Evolutionary conservation across 306 rosid genomes (phyloP), one percentile per base, ranked within the genome.

Genomic region (Vicia sativa): DNA sequence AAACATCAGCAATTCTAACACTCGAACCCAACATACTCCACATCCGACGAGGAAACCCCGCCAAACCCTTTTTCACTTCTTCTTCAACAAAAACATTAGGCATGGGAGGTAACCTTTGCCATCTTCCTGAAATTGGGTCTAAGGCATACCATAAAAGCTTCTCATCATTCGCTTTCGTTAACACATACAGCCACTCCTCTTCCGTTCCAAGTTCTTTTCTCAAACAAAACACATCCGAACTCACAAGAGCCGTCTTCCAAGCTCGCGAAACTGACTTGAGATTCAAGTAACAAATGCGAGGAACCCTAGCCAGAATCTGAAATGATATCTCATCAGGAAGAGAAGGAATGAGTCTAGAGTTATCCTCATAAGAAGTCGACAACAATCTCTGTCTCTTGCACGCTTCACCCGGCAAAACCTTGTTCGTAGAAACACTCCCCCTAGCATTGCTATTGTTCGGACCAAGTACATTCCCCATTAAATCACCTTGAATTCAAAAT

Each of bases 151-250:
- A 77, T 11, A 81, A 55, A 63, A 81, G 82, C 64, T 57, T 81
- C 14, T 77, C 79, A 42, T 73, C 65, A 7, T 77, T 66, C 49
- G 42, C 68, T 65, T 69, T 81, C 1, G 82, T 77, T 23, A 81
- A 57, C 43, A 81, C 42, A 68, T 81, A 81, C 25, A 81, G 67
- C 85, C 85, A 81, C 63, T 81, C 85, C 63, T 81, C 85, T 15
- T 37, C 9, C 0, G 74, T 73, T 67, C 74, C 82, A 49, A 77
- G 85, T 61, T 74, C 82, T 64, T 73, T 77, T 52, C 82, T 77
- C 53, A 77, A 26, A 55, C 26, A 57, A 56, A 73, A 81, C 6
- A 81, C 71, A 25, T 81, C 79, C 67, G 82, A 37, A 56, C 80
- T 77, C 28, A 9, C 72, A 55, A 77, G 38, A 28, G 72, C 43